Evolutionary conservation across 2,329 filamentous ascomycete genomes (phyloP).

Genomic region (Trichoderma pleuroti): DNA sequence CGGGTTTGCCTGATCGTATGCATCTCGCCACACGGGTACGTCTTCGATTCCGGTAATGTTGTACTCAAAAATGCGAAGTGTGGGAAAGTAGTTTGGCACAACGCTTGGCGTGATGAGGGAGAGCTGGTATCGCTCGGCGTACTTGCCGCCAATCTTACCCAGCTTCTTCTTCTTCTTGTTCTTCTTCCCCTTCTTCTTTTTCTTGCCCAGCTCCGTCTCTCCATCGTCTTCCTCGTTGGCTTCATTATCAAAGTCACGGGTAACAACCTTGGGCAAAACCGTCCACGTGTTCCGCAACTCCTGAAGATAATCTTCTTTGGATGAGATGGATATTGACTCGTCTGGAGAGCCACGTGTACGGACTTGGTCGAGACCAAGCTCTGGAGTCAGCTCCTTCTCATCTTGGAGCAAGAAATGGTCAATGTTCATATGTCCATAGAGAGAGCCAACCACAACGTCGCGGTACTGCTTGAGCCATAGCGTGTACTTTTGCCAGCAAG

Average conservation of each 20-base stretch:
- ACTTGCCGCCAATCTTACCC: conserved; percentile 69
- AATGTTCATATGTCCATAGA: conserved; percentile 98
- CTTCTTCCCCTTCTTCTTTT: conserved; percentile 36
- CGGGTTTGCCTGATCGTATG: conserved; percentile 21
- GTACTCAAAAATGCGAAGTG: conserved; percentile 87
- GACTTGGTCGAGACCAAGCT: conserved; percentile 36
- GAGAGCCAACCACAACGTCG: conserved; percentile 73
- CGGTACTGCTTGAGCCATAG: conserved; percentile 88
- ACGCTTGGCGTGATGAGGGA: conserved; percentile 80
- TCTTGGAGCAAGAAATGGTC: conserved; percentile 96
- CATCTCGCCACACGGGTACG: conserved; percentile 44
- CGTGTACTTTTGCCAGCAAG: conserved; percentile 96
- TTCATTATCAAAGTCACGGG: conserved; percentile 23
- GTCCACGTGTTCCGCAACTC: conserved; percentile 78
- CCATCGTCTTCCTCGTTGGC: conserved; percentile 20
- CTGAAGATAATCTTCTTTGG: conserved; percentile 67
- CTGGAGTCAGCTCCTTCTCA: conserved; percentile 68
- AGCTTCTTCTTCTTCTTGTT: conserved; percentile 51
- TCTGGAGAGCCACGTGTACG: conserved; percentile 34
- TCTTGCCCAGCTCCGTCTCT: conserved; percentile 27
- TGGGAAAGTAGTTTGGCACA: conserved; percentile 89
- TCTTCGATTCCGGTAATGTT: conserved; percentile 77
- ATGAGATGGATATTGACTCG: conserved; percentile 57
- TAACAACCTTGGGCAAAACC: conserved; percentile 58
- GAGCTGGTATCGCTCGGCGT: conserved; percentile 79